Base-by-base conservation (phyloP, 169 alveolate species). In the Plasmodium relictum region DNA sequence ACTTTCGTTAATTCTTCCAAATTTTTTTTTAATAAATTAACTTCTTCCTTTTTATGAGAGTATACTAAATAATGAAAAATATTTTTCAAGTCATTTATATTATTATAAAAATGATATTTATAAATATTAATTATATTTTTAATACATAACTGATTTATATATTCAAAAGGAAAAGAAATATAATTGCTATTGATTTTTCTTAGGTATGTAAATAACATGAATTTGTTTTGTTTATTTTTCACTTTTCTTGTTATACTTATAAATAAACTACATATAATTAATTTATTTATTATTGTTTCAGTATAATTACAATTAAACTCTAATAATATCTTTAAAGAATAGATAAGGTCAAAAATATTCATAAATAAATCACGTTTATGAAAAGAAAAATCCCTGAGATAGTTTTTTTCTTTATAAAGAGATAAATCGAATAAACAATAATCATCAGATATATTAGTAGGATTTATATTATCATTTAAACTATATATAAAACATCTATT, bases 401-500 rank as follows among this genome's bases (percentile, higher is more conserved):
- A 48, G 12, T 63, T n/a, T 18, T 69, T 50, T 12, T 50, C 71
- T 0, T 59, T 56, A 62, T 63, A 41, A 22, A 63, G 26, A 2
- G 74, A 78, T 10, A 22, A 58, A 65, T 78, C 18, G 9, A 78
- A 78, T 56, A 78, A 66, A 65, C 78, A 78, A 24, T 65, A 78
- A 22, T 26, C 18, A 52, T 31, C 45, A 22, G 24, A 22, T 9
- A 37, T 26, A 18, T 24, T 63, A 48, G 44, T 10, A n/a, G 63
- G 20, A 78, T 31, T 31, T 16, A 12, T 14, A 42, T 63, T 14
- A 42, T 78, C 89, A 52, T 65, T 50, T n/a, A 78, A 63, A 22
- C 65, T 48, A 52, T 78, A 31, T 31, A 78, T 70, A 48, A 63
- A 78, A 6, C 26, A 16, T 9, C 89, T 31, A 50, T 65, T 74